phyloP scores from a whole-genome alignment of 495 filamentous ascomycete species.

The Bathelium albidoporum region DNA sequence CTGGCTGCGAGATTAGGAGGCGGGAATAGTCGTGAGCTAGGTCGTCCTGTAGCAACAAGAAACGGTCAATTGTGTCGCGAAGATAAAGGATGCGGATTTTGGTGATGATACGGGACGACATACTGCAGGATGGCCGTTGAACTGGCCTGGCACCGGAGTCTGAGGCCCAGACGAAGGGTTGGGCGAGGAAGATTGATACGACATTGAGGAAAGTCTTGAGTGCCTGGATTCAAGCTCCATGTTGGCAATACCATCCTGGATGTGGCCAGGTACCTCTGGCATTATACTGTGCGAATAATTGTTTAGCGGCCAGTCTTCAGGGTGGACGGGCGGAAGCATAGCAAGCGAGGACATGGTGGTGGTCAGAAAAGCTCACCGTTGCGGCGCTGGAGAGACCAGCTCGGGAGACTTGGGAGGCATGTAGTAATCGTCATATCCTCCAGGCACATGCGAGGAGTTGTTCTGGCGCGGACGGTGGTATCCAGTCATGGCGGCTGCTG shows the following conservation, averaged over 20 bases:
- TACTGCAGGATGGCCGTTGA: background rate
- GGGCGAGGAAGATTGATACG: slow-evolving; percentile 5
- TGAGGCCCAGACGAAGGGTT: slow-evolving; percentile 5
- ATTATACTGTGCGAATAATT: slow-evolving; percentile 44
- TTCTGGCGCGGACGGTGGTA: background rate
- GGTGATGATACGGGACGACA: slow-evolving; percentile 10
- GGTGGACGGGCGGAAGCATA: background rate
- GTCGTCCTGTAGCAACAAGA: background rate
- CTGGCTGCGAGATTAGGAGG: slow-evolving; percentile 7
- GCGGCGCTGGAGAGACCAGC: slow-evolving; percentile 72
- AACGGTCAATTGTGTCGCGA: background rate
- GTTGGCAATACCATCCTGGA: slow-evolving; percentile 82
- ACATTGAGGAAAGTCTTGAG: slow-evolving; percentile 31
- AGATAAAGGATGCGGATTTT: slow-evolving; percentile 15
- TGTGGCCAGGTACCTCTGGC: slow-evolving; percentile 71
- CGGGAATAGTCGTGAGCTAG: slow-evolving; percentile 22
- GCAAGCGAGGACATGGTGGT: slow-evolving; percentile 3
- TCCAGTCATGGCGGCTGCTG: background rate
- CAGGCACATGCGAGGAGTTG: slow-evolving; percentile 62
- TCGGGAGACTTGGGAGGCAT: slow-evolving; percentile 53
- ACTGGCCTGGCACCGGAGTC: background rate
- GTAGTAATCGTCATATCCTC: slow-evolving; percentile 80
- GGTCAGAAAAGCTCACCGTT: slow-evolving; percentile 60
- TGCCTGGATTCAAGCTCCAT: slow-evolving; percentile 69
- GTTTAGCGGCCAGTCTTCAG: slow-evolving; percentile 15